Evolutionary conservation across 805 yeast species (phyloP).

Genomic region (Candida awuae): DNA sequence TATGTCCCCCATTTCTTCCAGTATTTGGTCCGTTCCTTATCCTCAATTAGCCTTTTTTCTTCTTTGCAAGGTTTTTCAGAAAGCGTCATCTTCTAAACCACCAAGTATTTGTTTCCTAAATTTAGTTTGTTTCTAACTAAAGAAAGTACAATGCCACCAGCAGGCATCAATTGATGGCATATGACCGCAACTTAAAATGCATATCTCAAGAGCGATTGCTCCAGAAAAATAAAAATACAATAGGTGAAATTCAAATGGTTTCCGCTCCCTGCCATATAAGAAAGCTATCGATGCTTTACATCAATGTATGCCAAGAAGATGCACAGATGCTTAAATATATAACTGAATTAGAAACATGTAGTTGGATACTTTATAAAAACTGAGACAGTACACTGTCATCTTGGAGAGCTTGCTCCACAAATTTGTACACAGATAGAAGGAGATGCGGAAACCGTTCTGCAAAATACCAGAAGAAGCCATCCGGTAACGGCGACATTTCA

Average conservation of each 20-base stretch:
- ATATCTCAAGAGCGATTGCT: too few relatives aligned
- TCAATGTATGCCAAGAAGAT: too few relatives aligned
- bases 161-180: too few relatives aligned
- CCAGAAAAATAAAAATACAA: too few relatives aligned
- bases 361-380: conserved; percentile 3
- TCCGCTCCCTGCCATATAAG: too few relatives aligned
- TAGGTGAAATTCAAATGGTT: too few relatives aligned
- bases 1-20: conserved; percentile 93
- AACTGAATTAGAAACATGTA: not conserved
- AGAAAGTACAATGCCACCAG: too few relatives aligned
- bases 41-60: conserved; percentile 36
- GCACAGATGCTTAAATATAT: not conserved
- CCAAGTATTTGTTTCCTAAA: too few relatives aligned
- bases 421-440: conserved; percentile 63
- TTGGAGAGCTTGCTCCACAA: conserved; percentile 48
- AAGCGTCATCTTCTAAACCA: conserved; percentile 20
- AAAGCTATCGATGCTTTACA: too few relatives aligned
- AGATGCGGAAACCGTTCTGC: conserved; percentile 67
- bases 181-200: too few relatives aligned
- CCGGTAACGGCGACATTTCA: conserved; percentile 73
- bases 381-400: conserved; percentile 44
- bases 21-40: conserved; percentile 37
- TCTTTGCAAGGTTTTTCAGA: conserved; percentile 22
- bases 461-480: conserved; percentile 77
- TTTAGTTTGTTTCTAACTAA: too few relatives aligned